Evolutionary conservation across 108 stramenopile species (phyloP).

Genomic region (Ochromonas danica): DNA sequence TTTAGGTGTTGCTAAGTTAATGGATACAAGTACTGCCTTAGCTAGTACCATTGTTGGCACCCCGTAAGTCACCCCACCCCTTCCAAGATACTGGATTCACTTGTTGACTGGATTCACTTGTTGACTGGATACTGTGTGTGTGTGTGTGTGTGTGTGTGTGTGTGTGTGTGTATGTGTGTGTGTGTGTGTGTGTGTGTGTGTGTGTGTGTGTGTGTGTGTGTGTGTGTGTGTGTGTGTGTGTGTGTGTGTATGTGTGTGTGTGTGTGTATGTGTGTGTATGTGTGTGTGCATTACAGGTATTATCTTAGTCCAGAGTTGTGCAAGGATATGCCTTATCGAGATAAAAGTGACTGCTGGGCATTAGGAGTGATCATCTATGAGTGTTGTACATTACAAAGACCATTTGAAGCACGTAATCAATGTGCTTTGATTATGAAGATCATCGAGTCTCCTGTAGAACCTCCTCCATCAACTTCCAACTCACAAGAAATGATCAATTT

Average conservation of each 20-base stretch:
- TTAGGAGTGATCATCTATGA: conserved; percentile 46
- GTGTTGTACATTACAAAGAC: conserved; percentile 54
- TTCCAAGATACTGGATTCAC: conserved; percentile 55
- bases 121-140: conserved; percentile 61
- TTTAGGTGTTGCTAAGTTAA: conserved; percentile 57
- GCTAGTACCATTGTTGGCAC: conserved; percentile 57
- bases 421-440: conserved; percentile 59
- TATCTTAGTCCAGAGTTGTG: conserved; percentile 47
- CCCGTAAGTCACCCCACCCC: conserved; percentile 61
- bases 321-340: conserved; percentile 25
- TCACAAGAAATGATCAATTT: conserved; percentile 2
- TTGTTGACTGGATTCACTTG: conserved; percentile 54
- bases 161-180: neutral
- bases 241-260: too few species aligned
- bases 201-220: neutral
- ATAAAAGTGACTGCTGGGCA: conserved; percentile 47
- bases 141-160: conserved; percentile 44
- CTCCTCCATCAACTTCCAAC: neutral
- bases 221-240: neutral
- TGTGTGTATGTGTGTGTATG: neutral
- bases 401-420: conserved; percentile 60
- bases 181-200: neutral
- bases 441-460: conserved; percentile 34
- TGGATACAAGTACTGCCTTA: conserved; percentile 24
- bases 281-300: neutral